Evolutionary conservation across 352 stramenopile genomes (phyloP).

Genomic region (Elongisporangium senticosum): DNA sequence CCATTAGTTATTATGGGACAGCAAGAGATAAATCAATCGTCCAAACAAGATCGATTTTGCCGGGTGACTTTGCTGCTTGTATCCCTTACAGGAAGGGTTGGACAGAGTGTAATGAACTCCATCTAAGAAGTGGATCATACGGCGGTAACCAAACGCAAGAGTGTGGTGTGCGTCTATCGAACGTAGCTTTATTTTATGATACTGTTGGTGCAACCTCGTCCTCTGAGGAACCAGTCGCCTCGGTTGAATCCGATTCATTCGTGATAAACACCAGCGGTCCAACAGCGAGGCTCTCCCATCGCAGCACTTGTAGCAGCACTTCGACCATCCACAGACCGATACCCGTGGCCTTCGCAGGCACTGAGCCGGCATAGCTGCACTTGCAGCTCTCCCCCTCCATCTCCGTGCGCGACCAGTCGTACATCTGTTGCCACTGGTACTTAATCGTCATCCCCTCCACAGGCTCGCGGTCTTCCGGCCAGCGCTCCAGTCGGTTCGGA

Average conservation of each 20-base stretch:
- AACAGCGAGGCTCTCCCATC: slow-evolving; percentile 12
- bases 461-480: neutral
- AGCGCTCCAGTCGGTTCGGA: slow-evolving; percentile 8
- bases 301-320: slow-evolving; percentile 5
- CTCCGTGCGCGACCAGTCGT: slow-evolving; percentile 14
- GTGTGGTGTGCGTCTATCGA: too few species aligned
- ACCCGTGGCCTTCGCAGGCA: neutral
- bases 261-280: slow-evolving; percentile 21
- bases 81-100: too few species aligned
- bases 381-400: neutral
- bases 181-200: too few species aligned
- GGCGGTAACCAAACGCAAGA: too few species aligned
- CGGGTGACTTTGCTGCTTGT: too few species aligned
- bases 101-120: too few species aligned
- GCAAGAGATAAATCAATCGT: neutral
- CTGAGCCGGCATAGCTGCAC: neutral
- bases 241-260: neutral
- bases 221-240: neutral
- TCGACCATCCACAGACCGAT: neutral
- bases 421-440: slow-evolving; percentile 13
- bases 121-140: too few species aligned
- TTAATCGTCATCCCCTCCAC: slow-evolving; percentile 1
- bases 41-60: neutral
- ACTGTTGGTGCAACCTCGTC: neutral
- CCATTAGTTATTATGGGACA: neutral